Evolutionary conservation across 2,329 filamentous ascomycete species (phyloP), one percentile per base, ranked within the genome.

Genomic region (Coniosporium tulheliwenetii): DNA sequence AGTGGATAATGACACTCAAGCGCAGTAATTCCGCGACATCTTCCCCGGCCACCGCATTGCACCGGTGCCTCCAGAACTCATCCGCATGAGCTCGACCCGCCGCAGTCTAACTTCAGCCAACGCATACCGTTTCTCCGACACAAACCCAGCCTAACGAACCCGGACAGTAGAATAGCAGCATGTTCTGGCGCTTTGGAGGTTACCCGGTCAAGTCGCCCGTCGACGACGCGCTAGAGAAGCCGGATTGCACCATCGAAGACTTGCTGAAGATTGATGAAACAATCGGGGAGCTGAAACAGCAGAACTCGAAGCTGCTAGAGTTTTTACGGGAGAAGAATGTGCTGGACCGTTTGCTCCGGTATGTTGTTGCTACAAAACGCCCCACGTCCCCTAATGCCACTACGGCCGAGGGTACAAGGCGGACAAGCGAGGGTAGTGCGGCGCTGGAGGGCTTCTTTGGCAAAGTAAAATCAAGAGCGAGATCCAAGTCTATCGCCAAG

Each of bases 141-240:
- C 32, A 8, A 10, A 10, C 32, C 32, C 32, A 10, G 4, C 32
- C 32, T 8, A 33, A 10, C 32, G 32, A 13, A 33, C 32, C 32
- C 8, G 3, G 10, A 33, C 32, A 26, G 19, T 26, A 26, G 3
- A 26, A 7, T 7, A 38, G 55, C 79, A 89, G 64, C 70, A 98
- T 98, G 91, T 98, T 98, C 67, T 98, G 91, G 91, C 82, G 89
- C 67, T 98, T 96, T 73, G 89, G 91, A 73, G 86, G 86, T 58
- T 96, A 96, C 73, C 85, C 87, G 71, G 93, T 85, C 73, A 82
- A 94, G 65, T 95, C 89, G 55, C 82, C 87, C 58, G 85, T 98
- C 64, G 91, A 96, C 65, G 86, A 81, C 52, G 84, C 98, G 56
- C 85, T 98, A 60, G 91, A 98, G 60, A 94, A 94, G 64, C 79